Evolutionary conservation across 805 yeast genomes (phyloP).

Genomic region (Saccharomycopsis synnaedendra): DNA sequence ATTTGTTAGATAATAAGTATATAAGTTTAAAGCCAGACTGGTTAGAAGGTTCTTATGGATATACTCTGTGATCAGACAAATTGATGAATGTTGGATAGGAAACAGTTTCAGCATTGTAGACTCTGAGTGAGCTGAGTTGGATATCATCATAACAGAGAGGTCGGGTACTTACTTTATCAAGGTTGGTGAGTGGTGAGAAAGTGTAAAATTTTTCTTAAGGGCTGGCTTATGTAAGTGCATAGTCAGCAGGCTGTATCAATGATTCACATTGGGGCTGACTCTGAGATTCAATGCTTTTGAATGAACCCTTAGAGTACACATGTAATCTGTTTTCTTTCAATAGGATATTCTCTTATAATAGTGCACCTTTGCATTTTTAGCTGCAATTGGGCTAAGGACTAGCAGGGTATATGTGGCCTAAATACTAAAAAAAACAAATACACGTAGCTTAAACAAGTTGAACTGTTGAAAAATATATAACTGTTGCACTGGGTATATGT

Average conservation of each 20-base stretch:
- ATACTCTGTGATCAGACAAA: neutral
- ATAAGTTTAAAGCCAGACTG: too few relatives aligned
- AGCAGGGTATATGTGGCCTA: too few relatives aligned
- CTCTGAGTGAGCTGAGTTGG: conserved; percentile 34
- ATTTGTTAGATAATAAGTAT: too few relatives aligned
- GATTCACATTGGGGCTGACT: neutral
- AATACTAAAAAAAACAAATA: too few relatives aligned
- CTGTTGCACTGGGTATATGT: too few relatives aligned
- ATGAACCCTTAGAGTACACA: neutral
- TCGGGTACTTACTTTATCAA: neutral
- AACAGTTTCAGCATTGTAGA: conserved; percentile 25
- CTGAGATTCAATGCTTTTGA: neutral
- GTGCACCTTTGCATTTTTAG: too few relatives aligned
- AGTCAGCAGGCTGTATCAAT: neutral
- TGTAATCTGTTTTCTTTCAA: neutral
- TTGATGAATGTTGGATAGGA: conserved; percentile 33
- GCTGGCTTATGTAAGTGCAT: neutral
- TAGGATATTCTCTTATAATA: too few relatives aligned
- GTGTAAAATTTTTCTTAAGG: neutral
- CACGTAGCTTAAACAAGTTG: too few relatives aligned
- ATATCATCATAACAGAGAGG: conserved; percentile 23
- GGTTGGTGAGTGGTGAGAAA: neutral
- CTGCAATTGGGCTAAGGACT: too few relatives aligned
- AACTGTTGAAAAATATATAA: too few relatives aligned
- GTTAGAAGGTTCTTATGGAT: too few relatives aligned